Percentiles rank a stretch among this genome's conserved stretches.
These are phyloP conservation scores for Sporothrix phasma DNA, from an alignment of 2,329 filamentous ascomycete genomes.

Conservation along the genomic window DNA sequence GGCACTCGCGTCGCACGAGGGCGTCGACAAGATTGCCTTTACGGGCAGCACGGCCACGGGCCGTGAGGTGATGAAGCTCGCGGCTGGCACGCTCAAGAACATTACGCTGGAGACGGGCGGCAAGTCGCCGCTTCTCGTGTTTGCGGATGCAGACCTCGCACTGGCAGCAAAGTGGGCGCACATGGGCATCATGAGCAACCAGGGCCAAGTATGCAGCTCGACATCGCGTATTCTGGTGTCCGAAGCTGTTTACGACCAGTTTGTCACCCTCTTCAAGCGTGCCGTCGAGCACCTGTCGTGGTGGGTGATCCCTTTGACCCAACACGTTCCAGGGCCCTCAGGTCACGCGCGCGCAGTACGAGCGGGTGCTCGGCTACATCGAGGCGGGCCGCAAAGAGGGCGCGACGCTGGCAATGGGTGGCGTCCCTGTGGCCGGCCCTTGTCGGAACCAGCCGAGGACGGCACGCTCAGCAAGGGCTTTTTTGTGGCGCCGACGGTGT, in stretches of 20 bases:
- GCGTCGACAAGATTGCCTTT: conserved; percentile 64
- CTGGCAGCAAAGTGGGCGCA: conserved; percentile 47
- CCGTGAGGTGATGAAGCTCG: conserved; percentile 57
- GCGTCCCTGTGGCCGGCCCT: conserved; percentile 31
- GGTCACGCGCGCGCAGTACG: conserved; percentile 57
- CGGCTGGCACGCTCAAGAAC: conserved; percentile 49
- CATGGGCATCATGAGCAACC: conserved; percentile 43
- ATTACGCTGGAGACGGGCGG: conserved; percentile 51
- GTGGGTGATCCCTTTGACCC: conserved; percentile 58
- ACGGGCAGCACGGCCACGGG: conserved; percentile 61
- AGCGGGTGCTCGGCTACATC: conserved; percentile 57
- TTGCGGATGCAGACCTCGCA: conserved; percentile 50
- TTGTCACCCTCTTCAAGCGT: conserved; percentile 52
- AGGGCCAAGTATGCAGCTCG: conserved; percentile 52
- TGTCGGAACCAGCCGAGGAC: not conserved
- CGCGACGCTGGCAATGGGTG: conserved; percentile 51
- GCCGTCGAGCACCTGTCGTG: conserved; percentile 47
- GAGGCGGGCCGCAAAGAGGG: conserved; percentile 56
- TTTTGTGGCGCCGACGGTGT: conserved; percentile 19
- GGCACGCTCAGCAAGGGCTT: conserved; percentile 14
- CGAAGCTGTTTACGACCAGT: conserved; percentile 47
- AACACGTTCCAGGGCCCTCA: conserved; percentile 61
- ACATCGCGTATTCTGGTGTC: conserved; percentile 53
- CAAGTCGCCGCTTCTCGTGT: conserved; percentile 50
- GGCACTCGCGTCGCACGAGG: conserved; percentile 52